Conservation (phyloP, 1,284 basidiomycete species). For the Fomitiporia mediterranea region DNA sequence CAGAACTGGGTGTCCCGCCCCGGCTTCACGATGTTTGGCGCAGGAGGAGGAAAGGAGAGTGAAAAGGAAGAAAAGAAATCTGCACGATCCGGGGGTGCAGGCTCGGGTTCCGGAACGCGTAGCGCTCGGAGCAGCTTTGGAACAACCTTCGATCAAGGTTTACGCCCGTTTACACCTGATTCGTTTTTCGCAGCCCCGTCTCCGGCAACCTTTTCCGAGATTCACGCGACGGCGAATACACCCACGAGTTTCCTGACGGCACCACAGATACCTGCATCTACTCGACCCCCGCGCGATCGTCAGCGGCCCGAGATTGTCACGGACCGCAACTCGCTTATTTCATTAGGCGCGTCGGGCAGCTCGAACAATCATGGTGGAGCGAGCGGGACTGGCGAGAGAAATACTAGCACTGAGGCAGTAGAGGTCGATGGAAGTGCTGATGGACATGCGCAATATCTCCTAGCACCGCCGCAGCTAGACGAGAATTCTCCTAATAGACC, state of each 20-base stretch:
- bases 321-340: slow-evolving; percentile 7
- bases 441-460: slow-evolving; percentile 11
- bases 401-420: slow-evolving; percentile 1
- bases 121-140: slow-evolving; percentile 19
- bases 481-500: neutral
- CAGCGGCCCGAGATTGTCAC: neutral
- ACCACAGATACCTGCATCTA: neutral
- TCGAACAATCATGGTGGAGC: neutral
- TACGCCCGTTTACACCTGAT: slow-evolving; percentile 11
- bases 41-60: neutral
- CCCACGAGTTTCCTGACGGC: neutral
- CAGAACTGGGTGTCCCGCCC: slow-evolving; percentile 6
- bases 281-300: no score
- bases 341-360: slow-evolving; percentile 4
- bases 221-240: neutral
- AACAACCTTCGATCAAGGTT: slow-evolving; percentile 13
- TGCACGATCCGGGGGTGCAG: neutral
- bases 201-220: slow-evolving; percentile 3
- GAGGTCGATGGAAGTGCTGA: neutral
- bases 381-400: neutral
- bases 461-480: neutral
- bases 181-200: neutral
- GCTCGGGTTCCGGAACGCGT: neutral
- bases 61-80: neutral
- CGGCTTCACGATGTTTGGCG: slow-evolving; percentile 1